Conservation (phyloP, 2,329 filamentous ascomycete species). For the Diaporthe caulivora region DNA sequence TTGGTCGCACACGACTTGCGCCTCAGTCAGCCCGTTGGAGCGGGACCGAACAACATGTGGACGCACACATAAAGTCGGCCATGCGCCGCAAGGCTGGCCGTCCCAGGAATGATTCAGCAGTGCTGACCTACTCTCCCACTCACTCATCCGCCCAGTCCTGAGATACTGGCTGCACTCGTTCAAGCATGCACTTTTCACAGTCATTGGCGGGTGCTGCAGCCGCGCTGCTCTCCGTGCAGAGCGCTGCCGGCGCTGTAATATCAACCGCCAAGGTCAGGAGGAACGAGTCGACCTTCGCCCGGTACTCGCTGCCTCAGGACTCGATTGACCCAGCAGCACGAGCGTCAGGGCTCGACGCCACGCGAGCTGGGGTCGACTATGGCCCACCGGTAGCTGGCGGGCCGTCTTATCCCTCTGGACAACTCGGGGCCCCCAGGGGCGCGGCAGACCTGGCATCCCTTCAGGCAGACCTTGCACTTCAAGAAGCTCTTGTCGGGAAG, state of each 20-base stretch:
- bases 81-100: not conserved
- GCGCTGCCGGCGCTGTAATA: slow-evolving; percentile 16
- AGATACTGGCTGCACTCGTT: slow-evolving; percentile 4
- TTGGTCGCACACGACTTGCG: slow-evolving; percentile 8
- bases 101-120: slow-evolving; percentile 11
- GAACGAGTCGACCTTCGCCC: slow-evolving; percentile 7
- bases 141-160: not conserved
- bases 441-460: slow-evolving; percentile 36
- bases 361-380: slow-evolving; percentile 31
- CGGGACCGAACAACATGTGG: not conserved
- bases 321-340: not conserved
- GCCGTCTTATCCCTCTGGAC: slow-evolving; percentile 38
- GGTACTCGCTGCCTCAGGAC: slow-evolving; percentile 27
- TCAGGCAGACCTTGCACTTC: slow-evolving; percentile 21
- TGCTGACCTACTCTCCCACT: slow-evolving; percentile 13
- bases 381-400: slow-evolving; percentile 39
- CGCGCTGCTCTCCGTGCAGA: slow-evolving; percentile 21
- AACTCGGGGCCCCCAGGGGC: slow-evolving; percentile 35
- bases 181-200: slow-evolving; percentile 15
- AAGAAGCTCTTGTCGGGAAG: slow-evolving; percentile 7
- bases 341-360: slow-evolving; percentile 17
- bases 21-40: slow-evolving; percentile 7
- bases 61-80: slow-evolving; percentile 26
- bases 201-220: not conserved
- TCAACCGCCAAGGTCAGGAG: slow-evolving; percentile 2